Evolutionary conservation across 169 alveolate genomes (phyloP), one percentile per base, ranked within the genome.

Genomic region (Plasmodium sp.): DNA sequence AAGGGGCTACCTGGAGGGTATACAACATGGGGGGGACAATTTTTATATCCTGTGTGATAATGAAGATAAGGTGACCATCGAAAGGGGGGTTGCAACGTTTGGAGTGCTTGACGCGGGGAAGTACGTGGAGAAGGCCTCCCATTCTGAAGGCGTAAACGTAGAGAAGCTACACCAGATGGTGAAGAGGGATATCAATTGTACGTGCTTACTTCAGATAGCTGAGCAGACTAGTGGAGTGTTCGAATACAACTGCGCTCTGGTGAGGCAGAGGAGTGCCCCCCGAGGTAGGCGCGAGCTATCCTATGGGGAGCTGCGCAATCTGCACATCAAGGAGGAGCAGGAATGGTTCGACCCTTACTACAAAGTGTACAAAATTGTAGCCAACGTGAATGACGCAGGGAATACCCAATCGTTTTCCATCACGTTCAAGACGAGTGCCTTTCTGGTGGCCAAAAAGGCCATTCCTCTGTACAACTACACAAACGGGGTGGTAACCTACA

Each of bases 401-500:
- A 80, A n/a, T 80, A 80, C 67, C 14, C 33, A 48, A n/a, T 67
- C 72, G 6, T 5, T n/a, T 0, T 58, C 56, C 33, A 81, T 90
- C 6, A 80, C 72, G 31, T 80, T 90, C 41, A 90, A 90, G 31
- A 56, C 81, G 2, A 90, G 73, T 2, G 94, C 94, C 12, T 56
- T 43, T 80, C 36, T 80, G 22, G 2, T 80, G 72, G 45, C 58
- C 12, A 90, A 90, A 31, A 79, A 90, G 45, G 0, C 18, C 48
- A 48, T 79, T n/a, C 83, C 94, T 36, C 10, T 90, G 48, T 90
- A 79, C 67, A 90, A 90, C 82, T 90, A 90, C 39, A 90, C 84
- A 2, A 90, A 90, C 18, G 33, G 45, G 0, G 83, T 58, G 18
- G 36, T 90, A 41, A 90, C 43, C 14, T 90, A 90, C 51, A 56